Percentiles rank a stretch among this genome's conserved stretches.
phyloP scores from a whole-genome alignment of 345 rosid species.

The Lumnitzera racemosa region DNA sequence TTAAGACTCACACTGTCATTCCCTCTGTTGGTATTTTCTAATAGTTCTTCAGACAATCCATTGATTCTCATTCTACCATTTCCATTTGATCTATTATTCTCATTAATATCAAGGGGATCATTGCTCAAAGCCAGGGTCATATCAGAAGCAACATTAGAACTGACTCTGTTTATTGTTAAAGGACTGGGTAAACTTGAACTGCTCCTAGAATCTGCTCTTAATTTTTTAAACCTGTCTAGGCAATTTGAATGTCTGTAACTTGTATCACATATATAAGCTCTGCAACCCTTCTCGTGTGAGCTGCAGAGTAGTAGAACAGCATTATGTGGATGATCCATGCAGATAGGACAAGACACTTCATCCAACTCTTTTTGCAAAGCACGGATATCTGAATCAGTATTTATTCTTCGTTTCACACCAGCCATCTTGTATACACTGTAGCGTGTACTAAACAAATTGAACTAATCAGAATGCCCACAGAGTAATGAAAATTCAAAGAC shows the following conservation, averaged over 20 bases:
- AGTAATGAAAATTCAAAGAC: neutral
- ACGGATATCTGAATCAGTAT: slow-evolving; percentile 60
- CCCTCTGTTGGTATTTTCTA: slow-evolving; percentile 17
- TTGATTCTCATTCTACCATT: slow-evolving; percentile 10
- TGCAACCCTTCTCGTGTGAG: slow-evolving; percentile 89
- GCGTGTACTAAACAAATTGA: slow-evolving; percentile 60
- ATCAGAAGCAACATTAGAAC: slow-evolving; percentile 24
- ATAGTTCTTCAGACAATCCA: slow-evolving; percentile 15
- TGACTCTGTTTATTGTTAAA: slow-evolving; percentile 21
- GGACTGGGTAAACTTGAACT: slow-evolving; percentile 26
- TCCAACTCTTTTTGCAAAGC: slow-evolving; percentile 76
- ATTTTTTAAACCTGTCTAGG: slow-evolving; percentile 74
- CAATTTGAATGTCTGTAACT: slow-evolving; percentile 93
- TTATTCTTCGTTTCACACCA: slow-evolving; percentile 79
- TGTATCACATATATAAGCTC: slow-evolving; percentile 85
- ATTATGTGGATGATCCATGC: slow-evolving; percentile 98
- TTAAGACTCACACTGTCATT: slow-evolving; percentile 7
- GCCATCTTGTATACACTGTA: slow-evolving; percentile 88
- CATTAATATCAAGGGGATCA: slow-evolving; percentile 22
- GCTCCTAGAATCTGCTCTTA: slow-evolving; percentile 35
- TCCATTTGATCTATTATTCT: slow-evolving; percentile 17
- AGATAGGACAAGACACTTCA: slow-evolving; percentile 88
- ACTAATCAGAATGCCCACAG: slow-evolving; percentile 35
- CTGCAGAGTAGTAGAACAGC: slow-evolving; percentile 87
- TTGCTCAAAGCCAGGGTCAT: slow-evolving; percentile 28